A percentile compares a stretch with the other conserved stretches of the same genome.
These are phyloP conservation scores for Pseudisothecium myosuroides DNA, from an alignment of 225 moss, liverwort and hornwort species.

Conservation along the genomic window DNA sequence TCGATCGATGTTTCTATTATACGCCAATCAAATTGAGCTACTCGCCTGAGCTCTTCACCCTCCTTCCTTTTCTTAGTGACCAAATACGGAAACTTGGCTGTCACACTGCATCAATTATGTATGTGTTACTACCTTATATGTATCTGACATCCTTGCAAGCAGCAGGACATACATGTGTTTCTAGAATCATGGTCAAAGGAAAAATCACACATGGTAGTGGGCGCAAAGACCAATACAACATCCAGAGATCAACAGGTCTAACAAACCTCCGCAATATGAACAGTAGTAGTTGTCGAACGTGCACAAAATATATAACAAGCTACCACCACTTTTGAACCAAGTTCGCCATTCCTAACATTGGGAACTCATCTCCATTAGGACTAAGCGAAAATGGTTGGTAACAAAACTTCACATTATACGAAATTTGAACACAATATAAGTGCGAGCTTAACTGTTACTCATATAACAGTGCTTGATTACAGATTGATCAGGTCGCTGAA, in stretches of 20 bases:
- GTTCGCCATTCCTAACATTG: not conserved
- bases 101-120: slow-evolving; percentile 24
- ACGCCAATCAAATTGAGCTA: slow-evolving; percentile 92
- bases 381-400: not conserved
- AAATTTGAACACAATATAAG: not conserved
- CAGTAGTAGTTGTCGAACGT: not conserved
- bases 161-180: not conserved
- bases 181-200: not conserved
- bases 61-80: slow-evolving; percentile 39
- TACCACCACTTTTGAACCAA: not conserved
- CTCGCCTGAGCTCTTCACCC: slow-evolving; percentile 73
- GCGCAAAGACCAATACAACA: not conserved
- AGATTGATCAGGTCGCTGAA: not conserved
- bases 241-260: not conserved
- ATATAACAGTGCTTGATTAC: not conserved
- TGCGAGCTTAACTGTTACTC: not conserved
- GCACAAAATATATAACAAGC: not conserved
- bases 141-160: not conserved
- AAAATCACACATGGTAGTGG: not conserved
- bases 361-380: not conserved
- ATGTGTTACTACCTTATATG: not conserved
- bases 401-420: not conserved
- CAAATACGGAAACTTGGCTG: slow-evolving; percentile 72
- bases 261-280: not conserved
- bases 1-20: slow-evolving; percentile 62